A percentile compares a stretch with the other conserved stretches of the same genome.
Conservation (phyloP, 2,329 filamentous ascomycete species). For the Cladosporium austrohemisphaericum region DNA sequence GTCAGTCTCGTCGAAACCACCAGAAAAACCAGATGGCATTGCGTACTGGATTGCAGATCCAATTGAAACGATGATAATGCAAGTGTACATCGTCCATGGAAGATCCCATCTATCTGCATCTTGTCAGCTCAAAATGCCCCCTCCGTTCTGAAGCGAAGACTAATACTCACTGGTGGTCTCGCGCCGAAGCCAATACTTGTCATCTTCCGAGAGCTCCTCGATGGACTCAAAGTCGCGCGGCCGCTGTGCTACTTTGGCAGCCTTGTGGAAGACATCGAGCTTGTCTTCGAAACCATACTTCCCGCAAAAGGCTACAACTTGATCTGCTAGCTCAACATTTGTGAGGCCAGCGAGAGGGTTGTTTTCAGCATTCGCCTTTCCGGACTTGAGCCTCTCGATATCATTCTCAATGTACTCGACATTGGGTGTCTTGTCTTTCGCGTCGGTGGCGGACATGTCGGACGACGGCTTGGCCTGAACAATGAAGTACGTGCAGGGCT, state of each 20-base stretch:
- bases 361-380: background rate
- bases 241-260: slow-evolving; percentile 49
- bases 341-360: slow-evolving; percentile 18
- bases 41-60: slow-evolving; percentile 47
- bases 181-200: slow-evolving; percentile 41
- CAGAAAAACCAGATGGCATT: background rate
- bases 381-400: slow-evolving; percentile 12
- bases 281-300: slow-evolving; percentile 17
- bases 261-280: slow-evolving; percentile 46
- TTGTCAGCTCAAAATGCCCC: background rate
- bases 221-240: slow-evolving; percentile 45
- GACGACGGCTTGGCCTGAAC: background rate
- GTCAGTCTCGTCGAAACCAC: background rate
- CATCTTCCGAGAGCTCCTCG: slow-evolving; percentile 41
- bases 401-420: slow-evolving; percentile 17
- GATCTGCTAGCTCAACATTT: slow-evolving; percentile 12
- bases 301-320: slow-evolving; percentile 18
- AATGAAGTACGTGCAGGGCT: background rate
- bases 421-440: slow-evolving; percentile 9
- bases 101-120: slow-evolving; percentile 46
- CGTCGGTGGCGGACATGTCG: slow-evolving; percentile 8
- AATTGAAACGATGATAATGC: slow-evolving; percentile 50
- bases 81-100: slow-evolving; percentile 47
- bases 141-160: background rate
- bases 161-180: slow-evolving; percentile 39